Base-by-base conservation (phyloP, 2,329 filamentous ascomycete genomes). In the Colletotrichum chrysophilum region DNA sequence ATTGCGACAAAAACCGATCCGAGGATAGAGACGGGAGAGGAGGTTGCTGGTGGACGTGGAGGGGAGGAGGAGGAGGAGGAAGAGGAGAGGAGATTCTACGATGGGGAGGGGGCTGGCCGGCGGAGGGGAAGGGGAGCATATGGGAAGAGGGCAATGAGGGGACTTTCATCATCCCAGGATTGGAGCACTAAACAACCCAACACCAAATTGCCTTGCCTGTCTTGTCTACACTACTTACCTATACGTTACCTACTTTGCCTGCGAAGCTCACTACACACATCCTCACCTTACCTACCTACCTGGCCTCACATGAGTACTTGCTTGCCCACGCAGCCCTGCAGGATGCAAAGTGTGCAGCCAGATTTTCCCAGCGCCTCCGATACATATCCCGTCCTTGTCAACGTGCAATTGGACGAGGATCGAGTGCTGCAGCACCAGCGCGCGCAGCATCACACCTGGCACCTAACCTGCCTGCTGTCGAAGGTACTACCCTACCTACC, bases 101-200 rank as follows among this genome's bases (percentile, higher is more conserved):
- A 75, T 71, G 77, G 66, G 74, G 77, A 75, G 67, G 77, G 18
- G 18, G 38, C 16, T 43, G 36, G 38, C 38, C 9, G 43, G 43
- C 43, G 43, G 43, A 48, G 43, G 43, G 43, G 43, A 48, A 73
- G 72, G 71, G 77, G 67, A 70, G 76, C 76, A 70, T 67, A 61
- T 76, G 75, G 74, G 76, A 78, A 66, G 73, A 78, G 75, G 79
- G 70, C 71, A 76, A 69, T 78, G 70, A 77, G 67, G 71, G 71
- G 75, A 77, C 71, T 66, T 78, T 73, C 70, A 75, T 75, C 78
- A 77, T 72, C 72, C 78, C 76, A 70, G 71, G 74, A 68, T 48
- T 21, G 43, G 43, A 48, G 43, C 43, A 48, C 43, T 21, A 48
- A 48, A 48, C 18, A 48, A n/a, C 43, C 43, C 43, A 48, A 48